phyloP scores from a whole-genome alignment of 805 yeast species.

The Zygosaccharomyces bisporus region DNA sequence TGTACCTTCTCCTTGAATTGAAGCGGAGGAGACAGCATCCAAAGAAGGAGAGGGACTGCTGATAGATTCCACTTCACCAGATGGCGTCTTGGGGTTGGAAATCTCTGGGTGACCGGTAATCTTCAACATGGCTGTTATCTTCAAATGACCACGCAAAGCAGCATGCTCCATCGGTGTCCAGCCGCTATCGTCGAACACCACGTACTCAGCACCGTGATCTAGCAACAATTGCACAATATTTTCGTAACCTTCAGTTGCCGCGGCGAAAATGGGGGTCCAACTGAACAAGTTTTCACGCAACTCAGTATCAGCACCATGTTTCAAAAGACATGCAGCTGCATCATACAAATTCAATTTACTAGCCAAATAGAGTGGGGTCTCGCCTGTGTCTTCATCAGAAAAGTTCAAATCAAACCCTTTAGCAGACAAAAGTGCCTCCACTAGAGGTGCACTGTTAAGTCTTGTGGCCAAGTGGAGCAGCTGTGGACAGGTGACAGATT shows the following conservation, averaged over 20 bases:
- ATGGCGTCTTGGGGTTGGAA: slow-evolving; percentile 22
- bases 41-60: slow-evolving; percentile 1
- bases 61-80: slow-evolving; percentile 3
- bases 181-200: slow-evolving; percentile 72
- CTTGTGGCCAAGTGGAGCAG: slow-evolving; percentile 59
- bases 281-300: slow-evolving; percentile 75
- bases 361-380: slow-evolving; percentile 82
- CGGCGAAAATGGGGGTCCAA: slow-evolving; percentile 91
- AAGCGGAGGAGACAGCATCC: background rate
- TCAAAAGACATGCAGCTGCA: slow-evolving; percentile 53
- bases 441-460: slow-evolving; percentile 54
- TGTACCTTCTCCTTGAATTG: background rate
- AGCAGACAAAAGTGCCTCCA: slow-evolving; percentile 48
- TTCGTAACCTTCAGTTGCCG: slow-evolving; percentile 77
- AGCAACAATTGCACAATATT: slow-evolving; percentile 56
- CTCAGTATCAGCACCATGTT: slow-evolving; percentile 66
- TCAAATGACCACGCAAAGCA: slow-evolving; percentile 78
- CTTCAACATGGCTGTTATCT: slow-evolving; percentile 57
- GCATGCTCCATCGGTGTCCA: slow-evolving; percentile 99
- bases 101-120: slow-evolving; percentile 23
- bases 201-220: slow-evolving; percentile 49
- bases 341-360: slow-evolving; percentile 55
- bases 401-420: slow-evolving; percentile 63
- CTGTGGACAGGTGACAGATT: slow-evolving; percentile 47
- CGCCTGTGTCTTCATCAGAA: slow-evolving; percentile 56